Conservation (phyloP, 768 basidiomycete species). For the Macrocybe gigantea region DNA sequence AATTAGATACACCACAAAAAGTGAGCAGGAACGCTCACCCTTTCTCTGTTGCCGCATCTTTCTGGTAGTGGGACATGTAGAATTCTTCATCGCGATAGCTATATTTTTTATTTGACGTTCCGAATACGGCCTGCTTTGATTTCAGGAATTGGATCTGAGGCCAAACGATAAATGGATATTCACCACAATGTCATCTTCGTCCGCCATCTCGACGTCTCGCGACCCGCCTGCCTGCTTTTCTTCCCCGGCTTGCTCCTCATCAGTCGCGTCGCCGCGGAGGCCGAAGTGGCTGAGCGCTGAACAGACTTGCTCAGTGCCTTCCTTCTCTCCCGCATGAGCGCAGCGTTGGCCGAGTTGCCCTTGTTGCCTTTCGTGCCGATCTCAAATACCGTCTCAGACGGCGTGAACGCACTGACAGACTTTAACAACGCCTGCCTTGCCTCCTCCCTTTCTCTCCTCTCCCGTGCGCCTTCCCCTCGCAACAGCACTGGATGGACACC, state of each 20-base stretch:
- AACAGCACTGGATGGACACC: slow-evolving; percentile 69
- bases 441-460: slow-evolving; percentile 36
- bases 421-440: slow-evolving; percentile 62
- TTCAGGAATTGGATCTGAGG: slow-evolving; percentile 1
- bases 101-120: slow-evolving; percentile 42
- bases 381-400: slow-evolving; percentile 89
- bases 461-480: slow-evolving; percentile 30
- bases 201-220: slow-evolving; percentile 53
- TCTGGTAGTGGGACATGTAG: slow-evolving; percentile 90
- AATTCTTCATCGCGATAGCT: slow-evolving; percentile 76
- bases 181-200: slow-evolving; percentile 75
- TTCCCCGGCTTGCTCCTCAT: slow-evolving; percentile 26
- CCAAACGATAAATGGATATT: slow-evolving; percentile 12
- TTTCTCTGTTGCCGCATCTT: slow-evolving; percentile 81
- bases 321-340: slow-evolving; percentile 85
- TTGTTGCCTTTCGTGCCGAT: slow-evolving; percentile 74
- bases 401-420: slow-evolving; percentile 77
- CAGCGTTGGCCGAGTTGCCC: slow-evolving; percentile 53
- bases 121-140: slow-evolving; percentile 56
- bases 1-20: background rate
- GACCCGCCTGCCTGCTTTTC: slow-evolving; percentile 25
- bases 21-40: slow-evolving; percentile 49
- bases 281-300: slow-evolving; percentile 34
- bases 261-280: slow-evolving; percentile 25
- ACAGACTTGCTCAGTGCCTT: slow-evolving; percentile 68